Conservation (phyloP, 2,329 filamentous ascomycete species). For the Septoria petroselini region DNA sequence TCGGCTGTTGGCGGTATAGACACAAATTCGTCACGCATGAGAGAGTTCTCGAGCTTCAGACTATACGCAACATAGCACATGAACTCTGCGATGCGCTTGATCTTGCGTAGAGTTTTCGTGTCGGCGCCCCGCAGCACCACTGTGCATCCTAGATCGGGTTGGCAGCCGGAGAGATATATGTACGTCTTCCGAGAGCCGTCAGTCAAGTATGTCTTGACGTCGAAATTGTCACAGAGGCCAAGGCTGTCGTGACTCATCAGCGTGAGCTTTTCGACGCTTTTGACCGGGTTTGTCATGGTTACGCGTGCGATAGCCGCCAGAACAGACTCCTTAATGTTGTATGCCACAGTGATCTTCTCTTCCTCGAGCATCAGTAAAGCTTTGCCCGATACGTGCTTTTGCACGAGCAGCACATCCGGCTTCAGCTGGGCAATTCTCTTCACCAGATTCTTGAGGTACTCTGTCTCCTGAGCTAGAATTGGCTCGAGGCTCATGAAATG, state of each 20-base stretch:
- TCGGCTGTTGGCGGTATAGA: constrained; percentile 61
- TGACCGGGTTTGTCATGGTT: constrained; percentile 86
- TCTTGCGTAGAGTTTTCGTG: constrained; percentile 65
- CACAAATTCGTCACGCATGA: constrained; percentile 90
- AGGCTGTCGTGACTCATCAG: constrained; percentile 66
- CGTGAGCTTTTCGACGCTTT: constrained; percentile 89
- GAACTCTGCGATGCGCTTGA: constrained; percentile 95
- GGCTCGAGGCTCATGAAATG: constrained; percentile 98
- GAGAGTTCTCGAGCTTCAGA: constrained; percentile 86
- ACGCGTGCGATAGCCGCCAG: constrained; percentile 92
- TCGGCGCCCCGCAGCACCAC: constrained; percentile 84
- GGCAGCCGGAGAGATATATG: constrained; percentile 88
- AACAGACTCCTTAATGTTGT: constrained; percentile 95
- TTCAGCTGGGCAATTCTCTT: constrained; percentile 82
- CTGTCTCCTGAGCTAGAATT: constrained; percentile 92
- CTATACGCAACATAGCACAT: constrained; percentile 99
- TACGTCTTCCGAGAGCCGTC: constrained; percentile 86
- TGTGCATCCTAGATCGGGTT: constrained; percentile 86
- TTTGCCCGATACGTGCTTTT: constrained; percentile 87
- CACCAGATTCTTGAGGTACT: constrained; percentile 87
- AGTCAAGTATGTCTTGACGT: constrained; percentile 92
- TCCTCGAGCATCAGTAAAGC: constrained; percentile 85
- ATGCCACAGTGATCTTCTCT: constrained; percentile 86
- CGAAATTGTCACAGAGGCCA: constrained; percentile 80
- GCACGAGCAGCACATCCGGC: constrained; percentile 83